Evolutionary conservation across 2,329 filamentous ascomycete species (phyloP).

Genomic region (Sporothrix mexicana): DNA sequence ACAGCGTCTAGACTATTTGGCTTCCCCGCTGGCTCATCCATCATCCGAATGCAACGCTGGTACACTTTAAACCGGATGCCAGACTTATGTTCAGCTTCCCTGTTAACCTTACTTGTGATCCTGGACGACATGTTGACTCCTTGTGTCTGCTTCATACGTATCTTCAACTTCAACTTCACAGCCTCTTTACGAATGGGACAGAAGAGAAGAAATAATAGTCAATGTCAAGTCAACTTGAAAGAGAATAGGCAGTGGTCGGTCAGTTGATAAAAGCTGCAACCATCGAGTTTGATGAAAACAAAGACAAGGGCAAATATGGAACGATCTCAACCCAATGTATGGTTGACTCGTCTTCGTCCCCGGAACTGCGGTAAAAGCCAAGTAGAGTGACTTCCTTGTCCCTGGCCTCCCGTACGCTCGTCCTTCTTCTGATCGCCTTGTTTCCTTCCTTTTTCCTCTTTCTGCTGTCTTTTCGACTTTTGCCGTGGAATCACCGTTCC

Average conservation of each 20-base stretch:
- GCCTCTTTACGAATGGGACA: no score
- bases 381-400: background rate
- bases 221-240: background rate
- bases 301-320: background rate
- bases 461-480: background rate
- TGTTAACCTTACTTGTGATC: constrained; percentile 13
- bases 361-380: background rate
- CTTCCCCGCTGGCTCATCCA: background rate
- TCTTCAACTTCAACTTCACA: no score
- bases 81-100: background rate
- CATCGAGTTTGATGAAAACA: background rate
- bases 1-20: background rate
- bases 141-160: background rate
- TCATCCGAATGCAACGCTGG: constrained; percentile 21
- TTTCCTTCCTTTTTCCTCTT: background rate
- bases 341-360: background rate
- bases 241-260: no score
- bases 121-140: background rate
- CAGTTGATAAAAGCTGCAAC: background rate
- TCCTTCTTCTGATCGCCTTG: constrained; percentile 15
- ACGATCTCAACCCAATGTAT: constrained; percentile 13
- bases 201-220: background rate
- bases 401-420: background rate
- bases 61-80: constrained; percentile 22
- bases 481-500: constrained; percentile 28